phyloP scores from a whole-genome alignment of 352 stramenopile species.

The Globisporangium abappressorium region DNA sequence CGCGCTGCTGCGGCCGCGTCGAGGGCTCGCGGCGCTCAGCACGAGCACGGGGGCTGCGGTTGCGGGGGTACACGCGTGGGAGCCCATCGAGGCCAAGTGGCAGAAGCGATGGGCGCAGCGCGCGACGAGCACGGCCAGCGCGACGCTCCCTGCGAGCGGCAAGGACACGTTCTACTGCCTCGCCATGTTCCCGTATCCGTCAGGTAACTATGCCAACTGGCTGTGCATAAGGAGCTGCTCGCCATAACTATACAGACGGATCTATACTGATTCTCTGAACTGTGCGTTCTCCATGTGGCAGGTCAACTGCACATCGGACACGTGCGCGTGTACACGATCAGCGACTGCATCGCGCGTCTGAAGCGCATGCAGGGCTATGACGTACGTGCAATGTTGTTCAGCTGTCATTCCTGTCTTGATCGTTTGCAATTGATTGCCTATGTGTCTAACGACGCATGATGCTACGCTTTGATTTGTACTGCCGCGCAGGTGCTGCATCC shows the following conservation, averaged over 20 bases:
- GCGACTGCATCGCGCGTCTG: constrained; percentile 97
- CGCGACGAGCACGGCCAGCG: constrained; percentile 17
- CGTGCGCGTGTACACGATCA: constrained; percentile 99
- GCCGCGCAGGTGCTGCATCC: constrained; percentile 91
- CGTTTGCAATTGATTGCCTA: background rate
- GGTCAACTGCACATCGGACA: constrained; percentile 98
- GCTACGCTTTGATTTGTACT: background rate
- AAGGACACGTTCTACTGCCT: constrained; percentile 88
- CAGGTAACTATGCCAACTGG: constrained; percentile 38
- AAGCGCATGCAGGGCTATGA: constrained; percentile 97
- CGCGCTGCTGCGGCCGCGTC: constrained; percentile 16
- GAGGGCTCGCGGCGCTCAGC: constrained; percentile 20
- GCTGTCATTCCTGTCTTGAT: background rate
- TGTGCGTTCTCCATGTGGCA: constrained; percentile 12
- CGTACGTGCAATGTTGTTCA: constrained; percentile 26
- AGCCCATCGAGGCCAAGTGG: constrained; percentile 66
- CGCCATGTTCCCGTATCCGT: constrained; percentile 99
- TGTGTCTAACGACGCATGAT: background rate
- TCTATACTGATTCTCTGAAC: background rate
- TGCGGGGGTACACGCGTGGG: constrained; percentile 33
- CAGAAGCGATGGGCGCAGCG: constrained; percentile 52
- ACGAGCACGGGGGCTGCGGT: constrained; percentile 7
- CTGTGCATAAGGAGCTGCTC: background rate
- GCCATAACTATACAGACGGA: background rate
- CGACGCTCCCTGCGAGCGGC: constrained; percentile 8